Evolutionary conservation across 2,329 filamentous ascomycete species (phyloP), one percentile per base, ranked within the genome.

Genomic region (Penicillium sp.): DNA sequence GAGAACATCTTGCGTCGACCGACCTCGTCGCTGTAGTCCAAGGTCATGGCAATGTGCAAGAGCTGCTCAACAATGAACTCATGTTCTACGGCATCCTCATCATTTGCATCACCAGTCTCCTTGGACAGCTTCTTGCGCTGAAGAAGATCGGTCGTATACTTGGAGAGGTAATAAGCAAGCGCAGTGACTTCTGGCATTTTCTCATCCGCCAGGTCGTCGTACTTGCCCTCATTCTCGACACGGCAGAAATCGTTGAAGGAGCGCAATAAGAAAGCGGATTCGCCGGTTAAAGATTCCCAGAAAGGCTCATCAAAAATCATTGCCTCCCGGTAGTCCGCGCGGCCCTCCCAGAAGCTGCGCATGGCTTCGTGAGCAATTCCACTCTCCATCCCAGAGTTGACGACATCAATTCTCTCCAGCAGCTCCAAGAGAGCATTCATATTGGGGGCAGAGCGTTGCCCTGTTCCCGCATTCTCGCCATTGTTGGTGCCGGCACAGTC

Each of bases 21-120:
- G 46, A 95, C 85, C 64, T 96, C 92, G 58, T 98, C 92, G n/a
- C 86, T 89, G 64, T 96, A 98, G 65, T 98, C 92, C 34, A 96
- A 76, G 1, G 86, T 93, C 42, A 89, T 74, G 4, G 87, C 85
- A 57, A 98, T 94, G 54, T 95, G 84, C 23, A 98, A 79, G 40
- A 98, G 73, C 59, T 98, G 93, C 61, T 96, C 89, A 26, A 95
- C 85, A 45, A 95, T 85, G 54, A 98, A 98, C 62, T 96, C 90
- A 52, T 89, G 82, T 60, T 95, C 88, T 5, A 88, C 82, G 0
- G 84, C 84, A 50, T 93, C 85, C 54, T 93, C 85, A 43, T 89
- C 84, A 3, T 72, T 74, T 4, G 85, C 84, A 14, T 78, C 76
- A 72, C 80, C 54, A 70, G 75, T 54, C 11, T 62, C 59, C 33